Evolutionary conservation across 495 filamentous ascomycete genomes (phyloP).

Genomic region (Aspergillus carlsbadensis): DNA sequence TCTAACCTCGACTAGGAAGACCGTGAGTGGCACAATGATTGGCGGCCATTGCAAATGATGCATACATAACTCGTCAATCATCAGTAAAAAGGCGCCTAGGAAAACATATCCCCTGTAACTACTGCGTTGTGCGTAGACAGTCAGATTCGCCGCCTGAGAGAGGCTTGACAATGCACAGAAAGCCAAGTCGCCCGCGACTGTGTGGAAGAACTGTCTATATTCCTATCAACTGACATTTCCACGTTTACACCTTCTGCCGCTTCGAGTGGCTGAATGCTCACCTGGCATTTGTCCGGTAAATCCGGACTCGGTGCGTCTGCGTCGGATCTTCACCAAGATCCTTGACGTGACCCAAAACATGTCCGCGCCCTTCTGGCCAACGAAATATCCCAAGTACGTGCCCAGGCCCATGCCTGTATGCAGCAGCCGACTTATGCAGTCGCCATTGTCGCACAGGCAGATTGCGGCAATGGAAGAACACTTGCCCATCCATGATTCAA

Average conservation of each 20-base stretch:
- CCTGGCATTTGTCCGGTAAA: conserved; percentile 85
- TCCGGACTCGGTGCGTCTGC: conserved; percentile 77
- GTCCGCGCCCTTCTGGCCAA: conserved; percentile 82
- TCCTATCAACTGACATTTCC: too few relatives aligned
- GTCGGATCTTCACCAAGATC: conserved; percentile 80
- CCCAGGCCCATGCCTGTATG: conserved; percentile 90
- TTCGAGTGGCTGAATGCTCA: too few relatives aligned
- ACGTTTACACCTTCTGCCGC: too few relatives aligned
- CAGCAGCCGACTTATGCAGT: conserved; percentile 72
- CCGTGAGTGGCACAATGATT: too few relatives aligned
- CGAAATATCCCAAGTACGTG: conserved; percentile 78
- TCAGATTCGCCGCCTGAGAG: conserved; percentile 52
- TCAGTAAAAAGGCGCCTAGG: too few relatives aligned
- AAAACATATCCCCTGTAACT: too few relatives aligned
- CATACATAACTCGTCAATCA: too few relatives aligned
- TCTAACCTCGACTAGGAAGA: too few relatives aligned
- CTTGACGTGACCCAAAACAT: conserved; percentile 88
- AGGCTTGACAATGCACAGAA: conserved; percentile 51
- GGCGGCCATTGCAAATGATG: too few relatives aligned
- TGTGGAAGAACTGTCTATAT: conserved; percentile 64
- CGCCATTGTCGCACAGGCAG: conserved; percentile 76
- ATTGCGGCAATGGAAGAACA: conserved; percentile 82
- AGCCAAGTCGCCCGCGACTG: conserved; percentile 61
- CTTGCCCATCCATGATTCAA: conserved; percentile 82
- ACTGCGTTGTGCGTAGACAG: too few relatives aligned